phyloP scores from a whole-genome alignment of 139 green algal species.

The Chlamydomonas schloesseri region DNA sequence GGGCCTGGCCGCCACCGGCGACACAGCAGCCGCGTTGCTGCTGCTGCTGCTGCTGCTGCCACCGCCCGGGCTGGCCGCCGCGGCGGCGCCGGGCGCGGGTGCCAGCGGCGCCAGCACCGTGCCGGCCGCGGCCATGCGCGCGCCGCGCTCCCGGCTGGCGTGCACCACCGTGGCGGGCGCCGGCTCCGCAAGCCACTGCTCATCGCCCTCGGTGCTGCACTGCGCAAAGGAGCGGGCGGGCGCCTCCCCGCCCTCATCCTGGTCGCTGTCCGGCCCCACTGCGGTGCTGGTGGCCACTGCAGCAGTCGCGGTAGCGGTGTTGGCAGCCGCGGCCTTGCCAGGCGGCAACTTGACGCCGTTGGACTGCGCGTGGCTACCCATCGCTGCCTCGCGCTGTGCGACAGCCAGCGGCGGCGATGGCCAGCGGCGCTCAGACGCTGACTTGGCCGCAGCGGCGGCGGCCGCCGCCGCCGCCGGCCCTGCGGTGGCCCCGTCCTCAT shows the following conservation, averaged over 20 bases:
- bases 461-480: not conserved
- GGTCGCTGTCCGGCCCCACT: not conserved
- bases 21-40: not conserved
- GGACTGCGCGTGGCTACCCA: not conserved
- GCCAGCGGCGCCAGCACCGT: not conserved
- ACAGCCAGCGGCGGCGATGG: slow-evolving; percentile 3
- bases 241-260: not conserved
- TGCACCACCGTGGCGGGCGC: slow-evolving; percentile 4
- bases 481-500: not conserved
- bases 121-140: slow-evolving; percentile 8
- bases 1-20: not conserved
- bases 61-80: too few species aligned
- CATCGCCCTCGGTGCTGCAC: slow-evolving; percentile 39
- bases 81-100: too few species aligned
- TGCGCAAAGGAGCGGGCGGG: not conserved
- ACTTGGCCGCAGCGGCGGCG: not conserved
- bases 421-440: not conserved
- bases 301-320: not conserved
- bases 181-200: not conserved
- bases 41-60: not conserved
- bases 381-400: not conserved
- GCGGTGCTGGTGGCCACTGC: not conserved
- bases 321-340: too few species aligned
- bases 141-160: slow-evolving; percentile 3
- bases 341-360: too few species aligned